Base-by-base conservation (phyloP, 148 eudicot species). In the Rheum nobile region DNA sequence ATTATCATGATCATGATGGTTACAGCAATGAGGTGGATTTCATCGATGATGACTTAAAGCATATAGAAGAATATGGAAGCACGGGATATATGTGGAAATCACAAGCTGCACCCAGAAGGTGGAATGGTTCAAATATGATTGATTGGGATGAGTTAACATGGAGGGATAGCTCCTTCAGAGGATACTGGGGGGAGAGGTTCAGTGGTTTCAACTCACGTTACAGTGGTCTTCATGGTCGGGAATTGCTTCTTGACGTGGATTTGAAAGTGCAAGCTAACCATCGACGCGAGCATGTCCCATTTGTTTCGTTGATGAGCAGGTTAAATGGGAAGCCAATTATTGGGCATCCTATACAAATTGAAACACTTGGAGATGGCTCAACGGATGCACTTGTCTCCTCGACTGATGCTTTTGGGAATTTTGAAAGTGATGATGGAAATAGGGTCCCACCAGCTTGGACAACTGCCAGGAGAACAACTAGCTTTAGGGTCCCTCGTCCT, bases 301-400 rank as follows among this genome's bases (percentile, higher is more conserved):
- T 92, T 87, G 92, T 95, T 80, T 95, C 99, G 28, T 76, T 95
- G 72, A 90, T 83, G 89, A 95, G 99, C 80, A 92, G 87, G 88
- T 63, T 90, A 71, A 95, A 92, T 78, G 97, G 96, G 42, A 84
- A 92, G 84, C 96, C 99, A 43, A 95, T 95, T 44, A 79, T 95
- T 59, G 99, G 99, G 69, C 96, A 95, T 71, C 99, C 99, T 31
- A 80, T 95, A 79, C 97, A 87, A 80, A 80, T 95, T 73, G 97
- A 90, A 83, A 75, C 83, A 71, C 86, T 95, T 65, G 92, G 84
- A 75, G 84, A 84, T 70, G 96, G 93, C 70, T 81, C 86, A 43
- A 81, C 97, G n/a, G 89, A 91, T 46, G 72, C 70, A 71, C 80
- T 84, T 63, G 67, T 87, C 24, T 78, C 82, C 24, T 73, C 86